These are phyloP conservation scores for Capsicum baccatum DNA, from an alignment of 257 asterid species.

Conservation along the genomic window DNA sequence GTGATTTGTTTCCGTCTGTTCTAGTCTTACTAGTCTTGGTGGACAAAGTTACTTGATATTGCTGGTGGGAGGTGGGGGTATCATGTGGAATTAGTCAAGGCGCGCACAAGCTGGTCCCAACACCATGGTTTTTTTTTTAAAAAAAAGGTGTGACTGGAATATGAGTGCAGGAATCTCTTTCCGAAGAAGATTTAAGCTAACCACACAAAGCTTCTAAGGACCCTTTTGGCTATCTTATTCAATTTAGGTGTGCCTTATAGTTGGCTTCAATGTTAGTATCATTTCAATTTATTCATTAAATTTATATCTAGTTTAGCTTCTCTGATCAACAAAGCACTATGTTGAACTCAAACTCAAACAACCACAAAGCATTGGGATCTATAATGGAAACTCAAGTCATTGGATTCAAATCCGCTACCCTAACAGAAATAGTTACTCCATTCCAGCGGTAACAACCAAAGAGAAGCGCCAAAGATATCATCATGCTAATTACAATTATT, in stretches of 20 bases:
- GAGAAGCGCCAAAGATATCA: not conserved
- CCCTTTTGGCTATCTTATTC: not conserved
- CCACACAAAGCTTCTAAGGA: not conserved
- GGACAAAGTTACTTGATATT: too few species aligned
- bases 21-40: too few species aligned
- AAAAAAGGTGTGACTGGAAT: not conserved
- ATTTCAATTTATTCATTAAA: not conserved
- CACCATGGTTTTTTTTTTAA: too few species aligned
- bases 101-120: too few species aligned
- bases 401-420: not conserved
- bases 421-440: slow-evolving; percentile 16
- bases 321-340: not conserved
- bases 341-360: not conserved
- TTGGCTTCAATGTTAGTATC: not conserved
- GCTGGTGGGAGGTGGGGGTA: too few species aligned
- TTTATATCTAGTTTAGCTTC: not conserved
- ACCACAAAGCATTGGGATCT: not conserved
- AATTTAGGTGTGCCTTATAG: not conserved
- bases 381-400: not conserved
- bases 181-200: not conserved
- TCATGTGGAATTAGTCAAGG: too few species aligned
- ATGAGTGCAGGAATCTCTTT: not conserved
- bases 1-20: too few species aligned
- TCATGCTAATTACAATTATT: slow-evolving; percentile 1
- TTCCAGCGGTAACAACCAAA: slow-evolving; percentile 8